Base-by-base conservation (phyloP, 2,329 filamentous ascomycete genomes). In the Dendrostoma leiphaemia region DNA sequence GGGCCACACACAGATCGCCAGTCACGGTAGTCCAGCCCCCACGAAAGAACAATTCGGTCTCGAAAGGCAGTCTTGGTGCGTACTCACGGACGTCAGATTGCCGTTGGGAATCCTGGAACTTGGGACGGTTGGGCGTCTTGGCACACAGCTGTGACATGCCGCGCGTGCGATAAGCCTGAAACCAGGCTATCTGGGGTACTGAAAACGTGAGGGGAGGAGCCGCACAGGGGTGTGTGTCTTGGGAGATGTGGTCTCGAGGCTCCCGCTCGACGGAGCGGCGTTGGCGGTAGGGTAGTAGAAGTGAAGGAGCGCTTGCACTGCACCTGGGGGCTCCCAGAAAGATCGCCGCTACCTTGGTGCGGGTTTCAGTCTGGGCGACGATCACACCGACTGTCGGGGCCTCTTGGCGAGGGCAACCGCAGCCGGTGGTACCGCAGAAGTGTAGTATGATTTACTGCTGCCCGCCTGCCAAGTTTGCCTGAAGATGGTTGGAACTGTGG, bases 321-420 rank as follows among this genome's bases (percentile, higher is more conserved):
- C n/a, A n/a, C n/a, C n/a, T n/a, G n/a, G n/a, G n/a, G n/a, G n/a
- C n/a, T n/a, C n/a, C n/a, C n/a, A n/a, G n/a, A n/a, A n/a, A n/a
- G 9, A 29, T 35, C 19, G 34, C 32, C 46, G 35, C 45, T 38
- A 28, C 7, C 3, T 32, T 35, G 8, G 34, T 26, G 32, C 26
- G 19, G 21, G 46, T 54, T 50, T 54, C 52, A 54, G 52, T 40
- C 58, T 60, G 50, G 58, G 50, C 53, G 43, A 26, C 41, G 53
- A 55, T 51, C 48, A 21, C 26, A 40, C 43, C 48, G 6, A 10
- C 19, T 8, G 4, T 26, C 40, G n/a, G 10, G 13, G 9, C 12
- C 15, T 32, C 29, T 32, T 34, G 43, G 12, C 43, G 24, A 43
- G 40, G 12, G 40, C 23, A 43, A 43, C 15, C 10, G 24, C 21